These are phyloP conservation scores for Micractinium conductrix DNA, from an alignment of 139 green algal species.

Conservation along the genomic window DNA sequence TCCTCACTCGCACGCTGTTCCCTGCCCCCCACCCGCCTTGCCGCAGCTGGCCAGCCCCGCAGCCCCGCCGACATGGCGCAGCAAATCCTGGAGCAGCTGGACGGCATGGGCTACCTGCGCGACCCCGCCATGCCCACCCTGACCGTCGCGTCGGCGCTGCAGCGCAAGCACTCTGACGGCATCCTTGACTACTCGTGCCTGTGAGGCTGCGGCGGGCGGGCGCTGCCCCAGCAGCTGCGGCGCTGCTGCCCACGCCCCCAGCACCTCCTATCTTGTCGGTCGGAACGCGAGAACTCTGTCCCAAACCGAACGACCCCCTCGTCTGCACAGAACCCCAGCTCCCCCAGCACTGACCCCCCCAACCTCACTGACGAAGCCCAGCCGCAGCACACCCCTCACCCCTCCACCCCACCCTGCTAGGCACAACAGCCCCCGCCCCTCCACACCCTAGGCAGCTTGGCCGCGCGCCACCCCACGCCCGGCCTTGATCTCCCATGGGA, in stretches of 20 bases:
- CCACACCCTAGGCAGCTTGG: too few species aligned
- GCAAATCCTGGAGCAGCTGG: slow-evolving; percentile 21
- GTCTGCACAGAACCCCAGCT: too few species aligned
- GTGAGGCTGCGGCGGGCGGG: too few species aligned
- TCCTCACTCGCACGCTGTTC: neutral
- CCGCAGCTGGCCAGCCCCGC: slow-evolving; percentile 17
- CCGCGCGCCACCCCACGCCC: too few species aligned
- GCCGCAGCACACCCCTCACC: too few species aligned
- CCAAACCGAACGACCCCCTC: too few species aligned
- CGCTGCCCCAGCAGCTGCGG: neutral
- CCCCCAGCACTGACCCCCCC: too few species aligned
- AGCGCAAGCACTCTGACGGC: slow-evolving; percentile 27
- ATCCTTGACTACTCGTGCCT: slow-evolving; percentile 27
- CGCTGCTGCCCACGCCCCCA: neutral
- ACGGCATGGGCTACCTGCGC: slow-evolving; percentile 33
- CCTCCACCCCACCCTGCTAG: too few species aligned
- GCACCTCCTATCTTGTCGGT: neutral
- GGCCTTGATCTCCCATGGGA: too few species aligned
- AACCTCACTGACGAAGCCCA: too few species aligned
- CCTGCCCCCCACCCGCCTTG: neutral
- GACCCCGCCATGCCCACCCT: slow-evolving; percentile 35
- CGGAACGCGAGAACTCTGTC: too few species aligned
- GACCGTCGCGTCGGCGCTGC: slow-evolving; percentile 3
- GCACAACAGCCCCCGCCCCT: too few species aligned
- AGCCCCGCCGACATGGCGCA: slow-evolving; percentile 28